These are phyloP conservation scores for Pseudogymnoascus sp. DNA, from an alignment of 2,329 filamentous ascomycete species.

Conservation along the genomic window DNA sequence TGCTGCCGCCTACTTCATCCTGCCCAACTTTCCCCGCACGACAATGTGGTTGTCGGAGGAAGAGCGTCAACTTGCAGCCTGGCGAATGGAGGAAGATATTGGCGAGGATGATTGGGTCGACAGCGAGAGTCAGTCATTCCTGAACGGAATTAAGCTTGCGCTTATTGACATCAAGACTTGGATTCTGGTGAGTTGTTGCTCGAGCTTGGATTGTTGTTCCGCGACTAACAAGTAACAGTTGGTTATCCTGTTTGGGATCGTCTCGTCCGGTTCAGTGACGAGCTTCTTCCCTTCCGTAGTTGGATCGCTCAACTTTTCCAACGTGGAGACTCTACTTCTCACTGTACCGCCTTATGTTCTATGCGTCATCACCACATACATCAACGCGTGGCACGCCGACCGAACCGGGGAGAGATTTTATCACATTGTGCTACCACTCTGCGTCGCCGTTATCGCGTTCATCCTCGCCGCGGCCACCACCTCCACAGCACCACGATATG, in stretches of 20 bases:
- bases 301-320: slow-evolving; percentile 54
- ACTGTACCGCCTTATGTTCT: slow-evolving; percentile 60
- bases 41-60: slow-evolving; percentile 50
- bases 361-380: slow-evolving; percentile 51
- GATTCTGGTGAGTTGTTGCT: slow-evolving; percentile 40
- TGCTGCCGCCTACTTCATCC: slow-evolving; percentile 46
- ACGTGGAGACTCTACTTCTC: slow-evolving; percentile 53
- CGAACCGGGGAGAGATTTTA: slow-evolving; percentile 62
- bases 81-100: slow-evolving; percentile 56
- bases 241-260: slow-evolving; percentile 50
- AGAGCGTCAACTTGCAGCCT: slow-evolving; percentile 49
- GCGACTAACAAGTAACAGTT: slow-evolving; percentile 31
- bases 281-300: slow-evolving; percentile 69
- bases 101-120: slow-evolving; percentile 56
- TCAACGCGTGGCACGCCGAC: slow-evolving; percentile 65
- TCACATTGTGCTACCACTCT: slow-evolving; percentile 57
- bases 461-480: slow-evolving; percentile 60
- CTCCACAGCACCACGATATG: slow-evolving; percentile 52
- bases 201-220: slow-evolving; percentile 19
- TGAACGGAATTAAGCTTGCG: slow-evolving; percentile 39
- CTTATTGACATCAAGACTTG: slow-evolving; percentile 49
- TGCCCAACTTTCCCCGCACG: slow-evolving; percentile 61
- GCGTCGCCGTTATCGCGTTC: slow-evolving; percentile 54
- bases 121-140: slow-evolving; percentile 47
- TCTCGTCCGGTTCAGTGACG: slow-evolving; percentile 50